Base-by-base conservation (phyloP, 495 filamentous ascomycete species). In the Glutinoglossum americanum region DNA sequence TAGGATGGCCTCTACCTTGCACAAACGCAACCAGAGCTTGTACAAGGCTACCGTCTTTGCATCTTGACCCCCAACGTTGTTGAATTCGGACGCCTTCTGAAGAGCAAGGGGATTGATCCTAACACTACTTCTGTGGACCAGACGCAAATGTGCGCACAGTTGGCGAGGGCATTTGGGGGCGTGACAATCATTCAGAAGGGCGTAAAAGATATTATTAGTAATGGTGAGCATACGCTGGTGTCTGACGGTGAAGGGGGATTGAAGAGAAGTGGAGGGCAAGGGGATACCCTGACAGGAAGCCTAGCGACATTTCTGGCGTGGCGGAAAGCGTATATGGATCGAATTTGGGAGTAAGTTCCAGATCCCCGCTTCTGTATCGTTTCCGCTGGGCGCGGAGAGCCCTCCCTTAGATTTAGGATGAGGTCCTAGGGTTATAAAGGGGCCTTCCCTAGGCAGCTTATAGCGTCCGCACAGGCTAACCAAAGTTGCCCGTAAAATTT, bases 41-140 rank as follows among this genome's bases (percentile, higher is more conserved):
- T 98, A 3, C 75, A 79, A 27, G 87, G 86, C 0, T 96, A 89
- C 67, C 77, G 73, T 45, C 74, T 87, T 51, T 94, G 88, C 54
- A 88, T 98, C 47, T 70, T 98, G 39, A 98, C 92, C 30, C 92
- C 92, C 0, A 98, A 98, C 59, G 84, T 94, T 6, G 85, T 90
- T 0, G 92, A 98, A 68, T 98, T 98, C 69, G 81, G 76, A 7
- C 73, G 92, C 37, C 65, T 98, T 54, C 85, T 85, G 54, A 81
- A 87, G 64, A 70, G 72, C 0, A 73, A 84, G 57, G 72, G 59
- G 15, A 56, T 56, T 74, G 9, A 49, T 65, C 10, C 59, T 32
- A 19, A 17, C 23, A 61, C 66, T 11, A 73, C 64, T 1, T 71
- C 71, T 41, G 72, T 72, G 37, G 70, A 73, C 28, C 49, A 45